Conservation (phyloP, 169 alveolate genomes). For the Amoebophrya sp. region DNA sequence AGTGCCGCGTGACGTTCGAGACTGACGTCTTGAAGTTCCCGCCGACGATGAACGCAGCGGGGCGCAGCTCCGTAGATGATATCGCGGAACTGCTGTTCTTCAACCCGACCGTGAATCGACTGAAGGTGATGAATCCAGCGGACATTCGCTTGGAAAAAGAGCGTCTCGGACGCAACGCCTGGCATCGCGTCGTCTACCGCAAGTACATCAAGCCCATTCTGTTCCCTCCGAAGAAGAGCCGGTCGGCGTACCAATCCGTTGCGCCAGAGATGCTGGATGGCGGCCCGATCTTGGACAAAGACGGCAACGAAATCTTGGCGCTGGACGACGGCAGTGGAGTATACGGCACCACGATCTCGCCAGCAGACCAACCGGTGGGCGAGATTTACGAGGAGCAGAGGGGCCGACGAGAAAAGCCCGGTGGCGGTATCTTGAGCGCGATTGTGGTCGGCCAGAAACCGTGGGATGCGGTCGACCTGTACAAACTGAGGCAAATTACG, state of each 20-base stretch:
- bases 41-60: background rate
- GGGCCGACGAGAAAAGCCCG: background rate
- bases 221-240: background rate
- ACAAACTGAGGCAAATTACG: background rate
- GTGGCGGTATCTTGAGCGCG: background rate
- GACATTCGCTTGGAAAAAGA: background rate
- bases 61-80: background rate
- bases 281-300: no score
- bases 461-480: constrained; percentile 5
- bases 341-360: no score
- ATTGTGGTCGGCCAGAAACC: background rate
- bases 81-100: constrained; percentile 10
- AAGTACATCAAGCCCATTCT: background rate
- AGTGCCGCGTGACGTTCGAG: constrained; percentile 3
- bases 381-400: background rate
- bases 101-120: background rate
- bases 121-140: background rate
- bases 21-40: background rate
- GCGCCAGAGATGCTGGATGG: no score
- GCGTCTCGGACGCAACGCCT: background rate
- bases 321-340: background rate
- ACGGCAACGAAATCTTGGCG: background rate
- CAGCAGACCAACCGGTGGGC: background rate
- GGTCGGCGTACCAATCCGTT: background rate
- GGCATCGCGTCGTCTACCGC: background rate